Conservation (phyloP, 1,139 yeast species). For the Scheffersomyces lignicola region DNA sequence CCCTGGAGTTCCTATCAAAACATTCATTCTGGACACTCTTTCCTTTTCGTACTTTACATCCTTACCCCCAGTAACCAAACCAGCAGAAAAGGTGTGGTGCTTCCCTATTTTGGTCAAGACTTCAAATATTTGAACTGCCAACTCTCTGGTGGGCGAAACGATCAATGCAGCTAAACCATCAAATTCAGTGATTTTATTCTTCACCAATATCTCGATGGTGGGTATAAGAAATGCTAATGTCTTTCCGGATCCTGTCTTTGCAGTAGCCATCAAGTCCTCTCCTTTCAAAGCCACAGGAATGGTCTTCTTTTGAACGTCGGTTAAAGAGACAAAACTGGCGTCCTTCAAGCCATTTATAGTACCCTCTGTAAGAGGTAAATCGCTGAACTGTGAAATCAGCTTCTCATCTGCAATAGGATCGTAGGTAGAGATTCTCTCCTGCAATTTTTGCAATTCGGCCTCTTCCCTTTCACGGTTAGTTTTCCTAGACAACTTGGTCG, state of each 20-base stretch:
- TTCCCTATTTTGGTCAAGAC: constrained; percentile 85
- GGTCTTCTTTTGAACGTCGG: constrained; percentile 83
- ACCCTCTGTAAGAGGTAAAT: constrained; percentile 70
- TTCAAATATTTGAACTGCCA: constrained; percentile 92
- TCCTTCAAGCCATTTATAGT: constrained; percentile 75
- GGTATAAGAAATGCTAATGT: constrained; percentile 92
- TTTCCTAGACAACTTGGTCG: constrained; percentile 12
- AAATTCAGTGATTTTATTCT: constrained; percentile 76
- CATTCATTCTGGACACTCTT: constrained; percentile 79
- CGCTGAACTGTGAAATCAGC: constrained; percentile 47
- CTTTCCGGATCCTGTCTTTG: constrained; percentile 96
- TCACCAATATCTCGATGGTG: constrained; percentile 66
- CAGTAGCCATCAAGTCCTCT: constrained; percentile 86
- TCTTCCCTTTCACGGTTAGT: constrained; percentile 39
- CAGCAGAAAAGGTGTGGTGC: constrained; percentile 82
- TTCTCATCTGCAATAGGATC: constrained; percentile 40
- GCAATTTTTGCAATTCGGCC: constrained; percentile 45
- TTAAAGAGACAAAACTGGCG: constrained; percentile 68
- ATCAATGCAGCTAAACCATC: constrained; percentile 95
- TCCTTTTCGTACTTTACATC: constrained; percentile 87
- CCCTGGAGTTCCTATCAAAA: constrained; percentile 95
- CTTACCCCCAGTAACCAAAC: constrained; percentile 95
- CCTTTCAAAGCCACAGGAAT: constrained; percentile 80
- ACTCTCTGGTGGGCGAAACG: constrained; percentile 90
- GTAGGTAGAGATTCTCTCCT: constrained; percentile 48